Conservation (phyloP, 345 rosid species). For the Brassica carinata region DNA sequence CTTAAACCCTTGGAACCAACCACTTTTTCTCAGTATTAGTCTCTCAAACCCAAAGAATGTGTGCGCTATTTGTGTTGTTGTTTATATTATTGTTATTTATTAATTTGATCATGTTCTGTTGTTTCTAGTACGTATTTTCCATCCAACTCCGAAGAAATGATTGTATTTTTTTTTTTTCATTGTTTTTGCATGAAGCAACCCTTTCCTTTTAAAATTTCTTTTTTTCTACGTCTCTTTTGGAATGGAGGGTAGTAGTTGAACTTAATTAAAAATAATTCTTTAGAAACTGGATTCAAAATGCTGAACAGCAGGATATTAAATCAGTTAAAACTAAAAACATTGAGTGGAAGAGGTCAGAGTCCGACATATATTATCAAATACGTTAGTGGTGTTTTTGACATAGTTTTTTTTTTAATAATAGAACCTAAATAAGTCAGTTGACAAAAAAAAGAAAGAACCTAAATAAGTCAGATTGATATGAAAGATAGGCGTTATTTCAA, state of each 20-base stretch:
- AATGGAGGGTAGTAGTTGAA: background rate
- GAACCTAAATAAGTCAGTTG: background rate
- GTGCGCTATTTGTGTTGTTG: slow-evolving; percentile 6
- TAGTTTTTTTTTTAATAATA: background rate
- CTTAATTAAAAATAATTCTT: background rate
- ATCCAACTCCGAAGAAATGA: background rate
- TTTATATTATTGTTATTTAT: slow-evolving; percentile 27
- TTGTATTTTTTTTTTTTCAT: background rate
- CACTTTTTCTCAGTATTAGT: background rate
- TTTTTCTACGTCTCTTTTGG: background rate
- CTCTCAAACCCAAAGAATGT: background rate
- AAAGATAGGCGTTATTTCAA: slow-evolving; percentile 30
- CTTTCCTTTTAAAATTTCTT: background rate
- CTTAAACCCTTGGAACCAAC: slow-evolving; percentile 40
- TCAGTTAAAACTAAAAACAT: background rate
- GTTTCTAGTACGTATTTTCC: background rate
- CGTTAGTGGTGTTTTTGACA: slow-evolving; percentile 3
- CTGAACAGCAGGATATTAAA: too few relatives aligned
- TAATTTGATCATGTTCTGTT: background rate
- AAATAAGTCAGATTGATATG: slow-evolving; percentile 10
- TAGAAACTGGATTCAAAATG: background rate
- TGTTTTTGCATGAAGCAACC: background rate
- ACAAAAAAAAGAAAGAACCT: background rate
- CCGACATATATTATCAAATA: slow-evolving; percentile 7
- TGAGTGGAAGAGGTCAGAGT: slow-evolving; percentile 3